These are phyloP conservation scores for Sphaerulina musiva DNA, from an alignment of 2,329 filamentous ascomycete species.

Conservation along the genomic window DNA sequence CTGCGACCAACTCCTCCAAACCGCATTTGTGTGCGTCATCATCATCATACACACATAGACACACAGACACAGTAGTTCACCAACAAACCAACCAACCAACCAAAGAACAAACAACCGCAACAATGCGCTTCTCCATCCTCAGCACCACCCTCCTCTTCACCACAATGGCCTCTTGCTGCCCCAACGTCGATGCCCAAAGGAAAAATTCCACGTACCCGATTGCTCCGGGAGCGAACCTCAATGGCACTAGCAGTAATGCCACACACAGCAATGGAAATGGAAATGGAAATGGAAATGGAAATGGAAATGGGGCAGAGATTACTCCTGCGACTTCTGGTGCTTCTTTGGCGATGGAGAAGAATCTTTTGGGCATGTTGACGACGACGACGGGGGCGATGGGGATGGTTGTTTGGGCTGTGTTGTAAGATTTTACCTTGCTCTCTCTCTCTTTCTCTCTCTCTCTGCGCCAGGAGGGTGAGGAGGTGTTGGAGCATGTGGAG, in stretches of 20 bases:
- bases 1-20: too few relatives aligned
- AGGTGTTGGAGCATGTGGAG: too few relatives aligned
- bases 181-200: constrained; percentile 3
- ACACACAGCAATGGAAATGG: not conserved
- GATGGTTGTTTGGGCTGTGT: not conserved
- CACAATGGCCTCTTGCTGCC: not conserved
- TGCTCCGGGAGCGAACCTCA: not conserved
- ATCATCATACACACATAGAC: too few relatives aligned
- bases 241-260: not conserved
- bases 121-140: constrained; percentile 1
- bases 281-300: too few relatives aligned
- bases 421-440: not conserved
- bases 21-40: too few relatives aligned
- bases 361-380: not conserved
- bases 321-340: not conserved
- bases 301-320: too few relatives aligned
- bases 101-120: not conserved
- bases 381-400: not conserved
- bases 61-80: too few relatives aligned
- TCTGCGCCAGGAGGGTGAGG: too few relatives aligned
- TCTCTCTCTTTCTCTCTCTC: too few relatives aligned
- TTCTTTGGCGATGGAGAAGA: not conserved
- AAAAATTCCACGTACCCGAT: constrained; percentile 2
- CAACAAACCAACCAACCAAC: not conserved
- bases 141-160: not conserved